Evolutionary conservation across 164 flowering plant species (phyloP).

Genomic region (Amborella trichopoda): DNA sequence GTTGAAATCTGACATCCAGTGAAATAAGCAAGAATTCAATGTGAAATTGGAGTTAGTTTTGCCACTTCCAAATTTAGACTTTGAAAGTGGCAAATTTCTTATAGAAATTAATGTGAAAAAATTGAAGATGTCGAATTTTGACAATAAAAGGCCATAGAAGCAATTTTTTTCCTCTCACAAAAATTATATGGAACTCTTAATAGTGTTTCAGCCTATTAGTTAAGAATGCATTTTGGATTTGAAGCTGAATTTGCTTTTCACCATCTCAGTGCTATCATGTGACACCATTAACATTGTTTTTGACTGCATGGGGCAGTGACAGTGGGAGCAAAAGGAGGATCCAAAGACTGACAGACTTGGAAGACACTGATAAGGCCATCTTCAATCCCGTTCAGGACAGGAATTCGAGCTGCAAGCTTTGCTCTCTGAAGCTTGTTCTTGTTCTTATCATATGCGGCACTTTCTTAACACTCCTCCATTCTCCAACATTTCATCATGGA

Average conservation of each 20-base stretch:
- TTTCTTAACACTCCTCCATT: slow-evolving; percentile 35
- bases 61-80: no score
- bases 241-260: no score
- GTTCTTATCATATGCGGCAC: slow-evolving; percentile 39
- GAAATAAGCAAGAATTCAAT: no score
- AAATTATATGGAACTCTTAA: neutral
- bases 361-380: slow-evolving; percentile 37
- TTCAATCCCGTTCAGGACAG: slow-evolving; percentile 30
- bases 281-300: neutral
- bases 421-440: slow-evolving; percentile 39
- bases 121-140: neutral
- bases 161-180: neutral
- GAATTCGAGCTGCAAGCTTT: slow-evolving; percentile 34
- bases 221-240: no score
- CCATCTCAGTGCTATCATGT: neutral
- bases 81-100: neutral
- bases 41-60: no score
- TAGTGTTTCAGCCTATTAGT: neutral
- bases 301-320: slow-evolving; percentile 29
- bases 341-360: slow-evolving; percentile 27
- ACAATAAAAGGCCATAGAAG: neutral
- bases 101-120: neutral
- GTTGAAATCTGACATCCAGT: no score
- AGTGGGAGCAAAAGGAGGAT: slow-evolving; percentile 32
- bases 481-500: slow-evolving; percentile 35